Evolutionary conservation across 495 filamentous ascomycete genomes (phyloP), one percentile per base, ranked within the genome.

Genomic region (Articulospora tetracladia): DNA sequence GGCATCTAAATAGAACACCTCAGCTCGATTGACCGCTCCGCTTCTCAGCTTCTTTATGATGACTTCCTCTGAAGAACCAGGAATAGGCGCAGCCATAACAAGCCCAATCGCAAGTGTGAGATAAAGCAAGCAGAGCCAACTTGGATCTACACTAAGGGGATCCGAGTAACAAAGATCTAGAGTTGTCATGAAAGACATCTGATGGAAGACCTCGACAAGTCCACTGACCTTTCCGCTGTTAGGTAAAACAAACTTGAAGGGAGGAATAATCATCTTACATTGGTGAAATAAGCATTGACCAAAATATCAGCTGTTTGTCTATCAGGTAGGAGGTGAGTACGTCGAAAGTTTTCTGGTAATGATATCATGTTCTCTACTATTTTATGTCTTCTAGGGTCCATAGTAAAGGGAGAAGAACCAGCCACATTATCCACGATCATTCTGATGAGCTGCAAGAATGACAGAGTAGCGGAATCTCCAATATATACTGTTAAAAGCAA

Each of bases 391-490:
- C 79, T 81, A 17, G 84, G 87, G 63, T 91, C 88, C 49, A 82
- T 74, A 10, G 87, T 90, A 57, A 92, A 91, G 4, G 79, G 76
- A 10, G 85, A 88, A 2, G 79, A 67, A 4, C 88, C 87, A 23
- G 83, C 82, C 15, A 83, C 82, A 48, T 78, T 85, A 36, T 83
- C 83, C 13, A 92, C 86, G 58, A 91, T 86, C 64, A 88, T 85
- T 30, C 87, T 85, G 41, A 91, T 81, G 58, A 87, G 77, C 63
- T 90, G 86, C 46, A 92, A 67, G 63, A 87, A 89, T 1, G 88
- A 88, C 51, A 91, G 73, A 46, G 84, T 86, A 1, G 87, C 87
- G 0, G 87, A 86, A 64, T 92, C 87, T 26, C 88, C 88, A 59
- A 92, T 80, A 63, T 91, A 92, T 51, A 84, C 77, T 83, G 48